Conservation (phyloP, 768 basidiomycete genomes). For the Bullera alba region DNA sequence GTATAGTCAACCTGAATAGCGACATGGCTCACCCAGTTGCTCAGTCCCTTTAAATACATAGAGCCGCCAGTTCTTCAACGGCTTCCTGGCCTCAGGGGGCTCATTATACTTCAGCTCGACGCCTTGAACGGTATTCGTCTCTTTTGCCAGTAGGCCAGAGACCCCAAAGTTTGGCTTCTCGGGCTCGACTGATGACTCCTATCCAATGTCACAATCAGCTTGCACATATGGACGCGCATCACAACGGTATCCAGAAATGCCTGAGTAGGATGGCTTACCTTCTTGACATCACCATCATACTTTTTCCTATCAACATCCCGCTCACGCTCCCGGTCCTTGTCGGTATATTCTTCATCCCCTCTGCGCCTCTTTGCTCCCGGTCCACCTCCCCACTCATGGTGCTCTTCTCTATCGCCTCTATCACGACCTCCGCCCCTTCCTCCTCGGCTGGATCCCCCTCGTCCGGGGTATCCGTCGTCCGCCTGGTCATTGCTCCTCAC, state of each 20-base stretch:
- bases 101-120: slow-evolving; percentile 92
- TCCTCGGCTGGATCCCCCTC: not conserved
- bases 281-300: slow-evolving; percentile 31
- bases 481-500: not conserved
- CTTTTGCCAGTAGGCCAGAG: slow-evolving; percentile 88
- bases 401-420: slow-evolving; percentile 17
- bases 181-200: slow-evolving; percentile 49
- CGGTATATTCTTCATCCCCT: slow-evolving; percentile 23
- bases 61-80: slow-evolving; percentile 78
- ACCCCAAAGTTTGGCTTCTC: slow-evolving; percentile 81
- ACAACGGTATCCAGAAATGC: too few species aligned
- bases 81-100: slow-evolving; percentile 94
- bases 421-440: slow-evolving; percentile 13
- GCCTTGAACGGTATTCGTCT: slow-evolving; percentile 75
- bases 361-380: slow-evolving; percentile 14
- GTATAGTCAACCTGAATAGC: not conserved
- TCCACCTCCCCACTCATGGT: slow-evolving; percentile 12
- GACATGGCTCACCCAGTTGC: slow-evolving; percentile 63
- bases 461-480: not conserved
- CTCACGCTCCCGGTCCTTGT: slow-evolving; percentile 40
- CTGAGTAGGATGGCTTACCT: slow-evolving; percentile 22
- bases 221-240: too few species aligned
- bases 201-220: too few species aligned
- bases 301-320: slow-evolving; percentile 35
- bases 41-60: slow-evolving; percentile 97